A percentile compares a stretch with the other conserved stretches of the same genome.
phyloP scores from a whole-genome alignment of 2,329 filamentous ascomycete genomes.

The Aureobasidium uvarum region DNA sequence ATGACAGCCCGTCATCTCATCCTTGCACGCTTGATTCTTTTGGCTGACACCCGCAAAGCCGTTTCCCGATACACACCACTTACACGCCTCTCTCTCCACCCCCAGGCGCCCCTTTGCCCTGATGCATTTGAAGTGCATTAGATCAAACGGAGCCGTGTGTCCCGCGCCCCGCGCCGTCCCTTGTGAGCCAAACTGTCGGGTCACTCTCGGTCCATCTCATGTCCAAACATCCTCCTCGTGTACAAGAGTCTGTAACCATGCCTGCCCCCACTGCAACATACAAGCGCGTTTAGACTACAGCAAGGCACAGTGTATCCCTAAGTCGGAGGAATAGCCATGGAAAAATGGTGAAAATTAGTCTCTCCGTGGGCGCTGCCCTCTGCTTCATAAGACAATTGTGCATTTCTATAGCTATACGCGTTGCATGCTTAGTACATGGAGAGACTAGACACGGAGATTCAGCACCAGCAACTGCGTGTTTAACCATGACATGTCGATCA shows the following conservation, averaged over 20 bases:
- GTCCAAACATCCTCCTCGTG: not conserved
- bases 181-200: not conserved
- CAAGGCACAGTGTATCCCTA: too few species aligned
- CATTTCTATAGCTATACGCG: too few species aligned
- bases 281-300: too few species aligned
- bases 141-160: not conserved
- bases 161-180: slow-evolving; percentile 13
- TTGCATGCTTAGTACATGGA: too few species aligned
- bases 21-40: not conserved
- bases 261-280: too few species aligned
- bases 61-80: slow-evolving; percentile 1
- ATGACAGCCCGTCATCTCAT: not conserved
- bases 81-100: not conserved
- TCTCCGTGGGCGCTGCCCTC: too few species aligned
- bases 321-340: too few species aligned
- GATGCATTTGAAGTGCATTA: slow-evolving; percentile 7
- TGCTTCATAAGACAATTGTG: too few species aligned
- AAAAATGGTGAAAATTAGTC: too few species aligned
- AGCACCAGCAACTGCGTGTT: not conserved
- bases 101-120: slow-evolving; percentile 7
- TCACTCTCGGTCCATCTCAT: not conserved
- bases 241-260: not conserved
- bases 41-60: slow-evolving; percentile 3
- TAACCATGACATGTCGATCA: not conserved
- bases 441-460: not conserved